phyloP scores from a whole-genome alignment of 2,329 filamentous ascomycete species.

The Nigrospora osmanthi region DNA sequence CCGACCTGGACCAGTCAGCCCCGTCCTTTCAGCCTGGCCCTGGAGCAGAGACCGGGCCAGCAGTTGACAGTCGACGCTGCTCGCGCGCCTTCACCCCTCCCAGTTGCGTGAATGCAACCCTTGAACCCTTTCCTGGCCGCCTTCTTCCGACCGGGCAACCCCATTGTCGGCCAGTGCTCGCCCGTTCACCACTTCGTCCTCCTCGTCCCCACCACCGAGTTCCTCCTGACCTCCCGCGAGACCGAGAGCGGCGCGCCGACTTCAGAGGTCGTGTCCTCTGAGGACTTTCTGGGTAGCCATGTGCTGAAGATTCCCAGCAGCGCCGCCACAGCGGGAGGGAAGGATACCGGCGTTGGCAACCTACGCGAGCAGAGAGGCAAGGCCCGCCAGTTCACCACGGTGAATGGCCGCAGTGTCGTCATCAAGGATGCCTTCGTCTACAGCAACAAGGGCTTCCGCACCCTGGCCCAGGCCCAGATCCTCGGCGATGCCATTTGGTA shows the following conservation, averaged over 20 bases:
- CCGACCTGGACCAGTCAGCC: too few relatives aligned
- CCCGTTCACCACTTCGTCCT: conserved; percentile 89
- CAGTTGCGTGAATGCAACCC: conserved; percentile 77
- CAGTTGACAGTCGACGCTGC: too few relatives aligned
- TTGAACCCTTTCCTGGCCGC: conserved; percentile 97
- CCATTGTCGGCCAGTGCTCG: conserved; percentile 82
- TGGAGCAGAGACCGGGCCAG: too few relatives aligned
- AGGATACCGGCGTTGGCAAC: conserved; percentile 48
- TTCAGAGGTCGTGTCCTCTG: conserved; percentile 74
- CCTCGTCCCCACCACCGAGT: conserved; percentile 88
- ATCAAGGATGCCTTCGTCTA: conserved; percentile 91
- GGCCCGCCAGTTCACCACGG: conserved; percentile 86
- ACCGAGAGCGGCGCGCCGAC: conserved; percentile 72
- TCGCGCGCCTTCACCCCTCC: conserved; percentile 12
- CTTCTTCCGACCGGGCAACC: conserved; percentile 82
- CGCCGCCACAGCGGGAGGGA: conserved; percentile 41
- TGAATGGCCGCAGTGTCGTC: conserved; percentile 88
- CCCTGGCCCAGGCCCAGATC: conserved; percentile 80
- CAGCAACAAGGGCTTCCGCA: conserved; percentile 98
- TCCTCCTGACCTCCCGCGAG: conserved; percentile 81
- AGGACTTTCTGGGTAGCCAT: conserved; percentile 96
- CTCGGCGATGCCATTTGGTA: conserved; percentile 82
- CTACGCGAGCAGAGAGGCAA: conserved; percentile 84
- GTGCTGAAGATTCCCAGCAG: conserved; percentile 71
- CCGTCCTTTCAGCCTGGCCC: too few relatives aligned